Evolutionary conservation across 2,329 filamentous ascomycete genomes (phyloP), one percentile per base, ranked within the genome.

Genomic region (Xylariaceae sp.): DNA sequence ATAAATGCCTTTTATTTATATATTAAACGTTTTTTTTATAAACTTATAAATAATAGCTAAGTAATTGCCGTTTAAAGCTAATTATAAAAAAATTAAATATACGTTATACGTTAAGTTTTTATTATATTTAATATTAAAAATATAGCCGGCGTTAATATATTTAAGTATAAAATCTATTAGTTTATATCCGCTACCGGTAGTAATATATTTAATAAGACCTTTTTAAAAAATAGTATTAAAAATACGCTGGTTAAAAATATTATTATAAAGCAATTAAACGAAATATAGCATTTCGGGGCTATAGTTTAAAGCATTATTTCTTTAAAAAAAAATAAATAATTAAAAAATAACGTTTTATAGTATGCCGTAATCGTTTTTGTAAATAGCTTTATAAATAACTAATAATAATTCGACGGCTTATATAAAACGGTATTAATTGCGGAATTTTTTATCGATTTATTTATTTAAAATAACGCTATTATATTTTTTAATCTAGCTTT

Each of bases 91-190:
- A 10, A 35, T 35, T 10, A 35, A 35, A 35, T 35, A 35, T 35
- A 35, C 14, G 14, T 35, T 35, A 35, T 35, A 35, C 10, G 14
- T 35, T 10, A 14, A 35, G 32, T 35, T 35, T 35, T 35, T 35
- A 35, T 35, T 35, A 35, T 35, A 35, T 35, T 35, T 35, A 35
- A 35, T 35, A 35, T 35, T 35, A 35, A 35, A 35, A 10, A 14
- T 10, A 35, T 17, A 35, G 15, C 17, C 32, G n/a, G n/a, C n/a
- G n/a, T n/a, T n/a, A n/a, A n/a, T n/a, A n/a, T n/a, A n/a, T n/a
- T n/a, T n/a, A n/a, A 33, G 18, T 44, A 33, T 44, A 44, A n/a
- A 44, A 33, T 44, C 14, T 33, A 44, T 33, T 35, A 31, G 31
- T 44, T 44, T 33, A 33, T 31, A 31, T 33, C n/a, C 35, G 35